A percentile compares a stretch with the other conserved stretches of the same genome.
phyloP scores from a whole-genome alignment of 106 monocot species.

The Dendrobium officinale region DNA sequence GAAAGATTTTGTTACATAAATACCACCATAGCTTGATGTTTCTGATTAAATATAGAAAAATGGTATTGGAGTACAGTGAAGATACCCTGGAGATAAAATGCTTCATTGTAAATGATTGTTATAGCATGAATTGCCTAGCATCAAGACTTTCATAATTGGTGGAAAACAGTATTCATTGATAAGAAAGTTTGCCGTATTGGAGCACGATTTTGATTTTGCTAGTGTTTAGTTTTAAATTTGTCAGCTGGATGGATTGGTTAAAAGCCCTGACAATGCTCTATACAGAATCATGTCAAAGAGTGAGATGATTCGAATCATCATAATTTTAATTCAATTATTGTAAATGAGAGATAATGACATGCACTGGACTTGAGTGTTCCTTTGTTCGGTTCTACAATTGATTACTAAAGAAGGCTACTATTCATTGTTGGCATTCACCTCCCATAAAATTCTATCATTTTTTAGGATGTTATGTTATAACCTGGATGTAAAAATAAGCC shows the following conservation, averaged over 20 bases:
- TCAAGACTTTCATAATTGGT: background rate
- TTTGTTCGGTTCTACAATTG: too few relatives aligned
- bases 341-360: background rate
- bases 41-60: background rate
- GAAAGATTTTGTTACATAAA: background rate
- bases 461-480: background rate
- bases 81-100: background rate
- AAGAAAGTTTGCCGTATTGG: background rate
- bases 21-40: background rate
- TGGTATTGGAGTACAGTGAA: background rate
- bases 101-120: background rate
- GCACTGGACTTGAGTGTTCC: background rate
- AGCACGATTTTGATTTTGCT: background rate
- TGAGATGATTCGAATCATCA: background rate
- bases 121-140: background rate
- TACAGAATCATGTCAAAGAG: background rate
- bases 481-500: too few relatives aligned
- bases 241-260: background rate
- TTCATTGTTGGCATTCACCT: background rate
- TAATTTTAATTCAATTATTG: background rate
- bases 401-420: too few relatives aligned
- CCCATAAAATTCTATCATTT: background rate
- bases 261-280: background rate
- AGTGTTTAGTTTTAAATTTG: background rate
- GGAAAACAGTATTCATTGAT: background rate